Base-by-base conservation (phyloP, 192 early-diverging fungal genomes). In the Kappamyces sp. region DNA sequence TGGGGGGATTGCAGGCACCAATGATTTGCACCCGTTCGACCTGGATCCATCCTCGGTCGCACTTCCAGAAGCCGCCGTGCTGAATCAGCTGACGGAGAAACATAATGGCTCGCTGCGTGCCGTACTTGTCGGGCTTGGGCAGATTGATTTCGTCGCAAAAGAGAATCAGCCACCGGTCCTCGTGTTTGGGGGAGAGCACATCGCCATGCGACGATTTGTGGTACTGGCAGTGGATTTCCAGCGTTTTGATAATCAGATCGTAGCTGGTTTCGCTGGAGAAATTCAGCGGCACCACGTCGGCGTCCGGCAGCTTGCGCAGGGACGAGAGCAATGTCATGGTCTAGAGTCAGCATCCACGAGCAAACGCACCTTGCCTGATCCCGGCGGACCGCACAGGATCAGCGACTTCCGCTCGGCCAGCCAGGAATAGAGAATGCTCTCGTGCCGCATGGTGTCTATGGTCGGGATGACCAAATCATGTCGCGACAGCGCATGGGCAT, bases 91-190 rank as follows among this genome's bases (percentile, higher is more conserved):
- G 92, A 40, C 97, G 84, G 60, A 99, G 65, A 70, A 97, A 98
- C 1, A 96, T 92, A 31, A 98, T 91, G 35, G 97, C 96, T 8
- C 94, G 86, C 67, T 99, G 97, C 23, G 97, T 98, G 23, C 92
- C 92, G 53, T 99, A 99, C 63, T 92, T 88, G 77, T 99, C 97
- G 9, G 76, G 74, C 12, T 92, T 90, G 0, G 97, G 97, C 67
- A 99, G 73, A 65, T 99, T 99, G 71, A 99, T 93, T 82, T 99
- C 97, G 69, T 99, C 97, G 71, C 97, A 99, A 72, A 99, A 99
- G 48, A 99, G 77, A 6, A 99, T 94, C 31, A 99, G 80, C 95
- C 95, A 98, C 33, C 90, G 82, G 41, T 91, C 93, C 15, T 90
- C 76, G 37, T 84, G 67, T 1, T 79, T 69, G 31, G 97, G 97